Percentiles rank a stretch among this genome's conserved stretches.
Evolutionary conservation across 805 yeast genomes (phyloP).

Genomic region (Priceomyces haplophilus): DNA sequence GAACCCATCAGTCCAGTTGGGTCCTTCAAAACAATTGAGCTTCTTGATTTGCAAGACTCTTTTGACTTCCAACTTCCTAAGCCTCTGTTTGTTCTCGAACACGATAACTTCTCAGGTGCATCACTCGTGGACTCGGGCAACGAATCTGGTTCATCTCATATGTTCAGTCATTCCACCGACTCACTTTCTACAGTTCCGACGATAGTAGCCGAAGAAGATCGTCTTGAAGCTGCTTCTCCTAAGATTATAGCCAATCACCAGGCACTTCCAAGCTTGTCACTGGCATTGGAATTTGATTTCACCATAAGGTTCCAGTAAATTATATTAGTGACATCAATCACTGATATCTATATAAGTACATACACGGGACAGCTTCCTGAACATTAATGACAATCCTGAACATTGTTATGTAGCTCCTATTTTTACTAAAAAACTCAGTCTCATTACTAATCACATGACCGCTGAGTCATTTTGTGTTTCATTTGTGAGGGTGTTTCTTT

Average conservation of each 20-base stretch:
- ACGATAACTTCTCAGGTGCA: slow-evolving; percentile 6
- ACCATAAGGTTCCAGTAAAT: not conserved
- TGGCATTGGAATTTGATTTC: slow-evolving; percentile 5
- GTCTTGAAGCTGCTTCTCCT: slow-evolving; percentile 1
- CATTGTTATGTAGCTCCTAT: not conserved
- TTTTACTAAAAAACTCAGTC: no score
- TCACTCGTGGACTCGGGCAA: slow-evolving; percentile 13
- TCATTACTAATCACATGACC: no score
- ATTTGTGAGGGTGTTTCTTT: slow-evolving; percentile 2
- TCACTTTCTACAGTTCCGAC: slow-evolving; percentile 34
- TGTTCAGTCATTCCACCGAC: slow-evolving; percentile 28
- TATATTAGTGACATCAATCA: not conserved
- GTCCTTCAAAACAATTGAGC: not conserved
- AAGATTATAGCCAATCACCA: slow-evolving; percentile 1
- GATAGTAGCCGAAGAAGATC: slow-evolving; percentile 9
- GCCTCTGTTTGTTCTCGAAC: slow-evolving; percentile 2
- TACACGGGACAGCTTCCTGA: not conserved
- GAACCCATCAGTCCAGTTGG: not conserved
- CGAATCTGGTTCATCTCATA: slow-evolving; percentile 10
- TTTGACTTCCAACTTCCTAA: not conserved
- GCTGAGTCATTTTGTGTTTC: slow-evolving; percentile 5
- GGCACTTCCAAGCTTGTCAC: slow-evolving; percentile 6
- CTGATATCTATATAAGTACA: not conserved
- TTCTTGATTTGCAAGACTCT: slow-evolving; percentile 6
- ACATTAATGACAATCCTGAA: not conserved